Percentiles rank a stretch among this genome's conserved stretches.
phyloP scores from a whole-genome alignment of 306 rosid species.

The Castanea crenata region DNA sequence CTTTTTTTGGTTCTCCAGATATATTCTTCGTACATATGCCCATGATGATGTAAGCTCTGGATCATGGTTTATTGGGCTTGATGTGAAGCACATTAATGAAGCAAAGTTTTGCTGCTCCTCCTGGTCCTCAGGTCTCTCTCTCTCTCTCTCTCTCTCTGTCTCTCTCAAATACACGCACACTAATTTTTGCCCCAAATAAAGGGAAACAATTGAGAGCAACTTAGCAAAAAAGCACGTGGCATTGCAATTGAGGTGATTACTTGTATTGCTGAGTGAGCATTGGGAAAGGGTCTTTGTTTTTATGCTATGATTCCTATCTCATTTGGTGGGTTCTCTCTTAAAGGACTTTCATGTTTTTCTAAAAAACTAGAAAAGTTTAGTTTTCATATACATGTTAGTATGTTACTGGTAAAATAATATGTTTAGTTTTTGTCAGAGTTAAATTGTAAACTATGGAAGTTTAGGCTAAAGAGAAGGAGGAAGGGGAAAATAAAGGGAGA shows the following conservation, averaged over 20 bases:
- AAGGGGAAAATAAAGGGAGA: too few species aligned
- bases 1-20: conserved; percentile 36
- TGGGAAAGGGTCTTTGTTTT: neutral
- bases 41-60: conserved; percentile 67
- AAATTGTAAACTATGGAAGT: too few species aligned
- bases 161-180: neutral
- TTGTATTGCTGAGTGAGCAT: neutral
- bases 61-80: conserved; percentile 81
- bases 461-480: too few species aligned
- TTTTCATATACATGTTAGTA: neutral
- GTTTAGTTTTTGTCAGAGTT: neutral
- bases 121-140: conserved; percentile 49
- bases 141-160: conserved; percentile 28
- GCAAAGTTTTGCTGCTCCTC: conserved; percentile 63
- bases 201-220: neutral
- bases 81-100: conserved; percentile 54
- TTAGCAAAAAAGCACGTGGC: neutral
- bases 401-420: neutral
- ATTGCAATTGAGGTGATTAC: neutral
- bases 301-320: neutral
- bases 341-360: neutral
- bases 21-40: conserved; percentile 60
- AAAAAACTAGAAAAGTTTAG: neutral
- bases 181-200: neutral
- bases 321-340: neutral